Evolutionary conservation across 345 rosid species (phyloP), one percentile per base, ranked within the genome.

Genomic region (Theobroma cacao): DNA sequence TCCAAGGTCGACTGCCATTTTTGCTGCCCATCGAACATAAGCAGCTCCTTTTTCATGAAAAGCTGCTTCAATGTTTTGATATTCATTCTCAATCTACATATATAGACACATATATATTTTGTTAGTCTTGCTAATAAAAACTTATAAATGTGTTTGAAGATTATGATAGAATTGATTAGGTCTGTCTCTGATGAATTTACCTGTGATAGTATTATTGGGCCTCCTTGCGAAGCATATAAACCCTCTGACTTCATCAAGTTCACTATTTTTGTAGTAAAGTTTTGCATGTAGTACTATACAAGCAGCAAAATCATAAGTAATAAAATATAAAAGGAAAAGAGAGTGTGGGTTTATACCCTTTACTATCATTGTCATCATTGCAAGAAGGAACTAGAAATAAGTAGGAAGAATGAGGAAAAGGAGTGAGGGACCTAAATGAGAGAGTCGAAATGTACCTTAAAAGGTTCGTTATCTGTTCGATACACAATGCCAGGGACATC

Each of bases 181-280:
- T n/a, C 55, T 18, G 6, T 6, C 4, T 38, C 7, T 17, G 4
- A 18, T 7, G 17, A 69, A 53, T 28, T 18, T 75, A 92, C 96
- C 98, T 95, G 98, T 18, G 98, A 94, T 3, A 96, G 82, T 80
- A 96, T 94, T 55, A 94, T 90, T n/a, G 99, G 99, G 59, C 99
- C 99, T 62, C 99, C 95, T 56, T 90, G 98, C 1, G 97, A 90
- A 82, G 98, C 99, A 79, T 83, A 96, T 61, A 96, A 80, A 7
- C 86, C 86, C 76, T 94, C 91, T 3, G 94, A 87, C 72, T 92
- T 89, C 97, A 96, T 89, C 91, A 96, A 58, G 77, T 82, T 80
- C 64, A 92, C 95, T 45, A 95, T 87, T 70, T 90, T 91, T 36
- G 85, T 78, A 0, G 94, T 90, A 75, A 93, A 95, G 56, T 80